Percentiles rank a stretch among this genome's conserved stretches.
Evolutionary conservation across 441 rosid species (phyloP).

Genomic region (Pelargonium citronellum): DNA sequence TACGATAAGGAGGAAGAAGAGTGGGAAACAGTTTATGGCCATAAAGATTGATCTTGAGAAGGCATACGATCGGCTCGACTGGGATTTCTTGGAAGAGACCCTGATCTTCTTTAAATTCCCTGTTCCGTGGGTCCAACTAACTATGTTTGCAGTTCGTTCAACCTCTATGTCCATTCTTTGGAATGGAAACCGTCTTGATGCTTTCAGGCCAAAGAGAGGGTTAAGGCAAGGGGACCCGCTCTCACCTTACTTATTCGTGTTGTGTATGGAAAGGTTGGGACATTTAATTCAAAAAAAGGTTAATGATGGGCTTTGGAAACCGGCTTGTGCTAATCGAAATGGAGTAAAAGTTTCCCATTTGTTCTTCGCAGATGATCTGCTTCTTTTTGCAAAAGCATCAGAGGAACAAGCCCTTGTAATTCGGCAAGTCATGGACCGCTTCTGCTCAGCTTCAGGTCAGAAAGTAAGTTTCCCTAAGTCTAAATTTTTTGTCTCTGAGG

Average conservation of each 20-base stretch:
- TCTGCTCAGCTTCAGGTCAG: too few relatives aligned
- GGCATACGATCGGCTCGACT: neutral
- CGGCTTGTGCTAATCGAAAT: neutral
- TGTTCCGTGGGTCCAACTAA: neutral
- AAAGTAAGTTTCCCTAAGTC: too few relatives aligned
- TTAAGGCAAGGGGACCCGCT: too few relatives aligned
- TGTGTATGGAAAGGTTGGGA: too few relatives aligned
- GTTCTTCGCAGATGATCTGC: neutral
- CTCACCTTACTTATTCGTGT: too few relatives aligned
- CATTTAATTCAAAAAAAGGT: neutral
- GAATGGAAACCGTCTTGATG: neutral
- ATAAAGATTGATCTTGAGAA: neutral
- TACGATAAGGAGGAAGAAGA: neutral
- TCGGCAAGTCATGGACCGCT: neutral
- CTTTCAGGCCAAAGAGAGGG: neutral
- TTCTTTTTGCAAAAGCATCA: neutral
- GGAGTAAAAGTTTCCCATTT: neutral
- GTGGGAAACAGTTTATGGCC: neutral
- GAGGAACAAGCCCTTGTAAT: neutral
- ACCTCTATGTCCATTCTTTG: neutral
- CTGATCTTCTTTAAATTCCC: neutral
- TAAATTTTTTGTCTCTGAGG: too few relatives aligned
- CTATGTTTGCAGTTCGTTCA: neutral
- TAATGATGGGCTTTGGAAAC: neutral
- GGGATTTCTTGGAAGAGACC: neutral